Percentiles rank a stretch among this genome's conserved stretches.
Evolutionary conservation across 1,284 basidiomycete species (phyloP).

Genomic region (Boletus holoroseus): DNA sequence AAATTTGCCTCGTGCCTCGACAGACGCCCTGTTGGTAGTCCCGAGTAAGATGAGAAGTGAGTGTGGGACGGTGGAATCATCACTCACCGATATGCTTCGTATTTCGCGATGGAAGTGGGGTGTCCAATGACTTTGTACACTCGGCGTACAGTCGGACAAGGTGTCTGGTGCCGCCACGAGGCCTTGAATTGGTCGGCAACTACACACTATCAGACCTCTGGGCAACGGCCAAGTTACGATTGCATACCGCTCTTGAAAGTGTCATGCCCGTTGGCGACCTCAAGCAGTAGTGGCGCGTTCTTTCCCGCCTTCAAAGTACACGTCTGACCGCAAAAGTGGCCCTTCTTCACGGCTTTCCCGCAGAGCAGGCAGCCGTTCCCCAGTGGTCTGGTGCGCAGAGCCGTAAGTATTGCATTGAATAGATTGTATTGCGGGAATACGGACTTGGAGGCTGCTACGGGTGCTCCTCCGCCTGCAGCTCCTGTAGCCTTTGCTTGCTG

Average conservation of each 20-base stretch:
- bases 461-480: conserved; percentile 24
- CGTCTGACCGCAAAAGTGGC: conserved; percentile 52
- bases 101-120: conserved; percentile 43
- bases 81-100: conserved; percentile 53
- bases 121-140: conserved; percentile 57
- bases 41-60: not conserved
- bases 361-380: conserved; percentile 56
- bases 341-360: conserved; percentile 47
- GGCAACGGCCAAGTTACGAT: not conserved
- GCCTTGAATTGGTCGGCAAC: conserved; percentile 59
- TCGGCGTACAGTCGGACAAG: conserved; percentile 49
- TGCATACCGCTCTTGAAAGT: conserved; percentile 57
- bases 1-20: conserved; percentile 56
- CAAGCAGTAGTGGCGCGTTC: conserved; percentile 49
- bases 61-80: not conserved
- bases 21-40: conserved; percentile 36
- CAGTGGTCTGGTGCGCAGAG: conserved; percentile 44
- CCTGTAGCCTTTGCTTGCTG: conserved; percentile 38
- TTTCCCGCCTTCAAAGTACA: conserved; percentile 50
- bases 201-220: conserved; percentile 25
- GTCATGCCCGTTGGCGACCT: conserved; percentile 52
- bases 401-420: conserved; percentile 43
- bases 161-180: conserved; percentile 58
- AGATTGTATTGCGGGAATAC: conserved; percentile 22
- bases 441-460: conserved; percentile 31